Percentiles rank a stretch among this genome's conserved stretches.
phyloP scores from a whole-genome alignment of 2,329 filamentous ascomycete genomes.

The Colletotrichum incanum region DNA sequence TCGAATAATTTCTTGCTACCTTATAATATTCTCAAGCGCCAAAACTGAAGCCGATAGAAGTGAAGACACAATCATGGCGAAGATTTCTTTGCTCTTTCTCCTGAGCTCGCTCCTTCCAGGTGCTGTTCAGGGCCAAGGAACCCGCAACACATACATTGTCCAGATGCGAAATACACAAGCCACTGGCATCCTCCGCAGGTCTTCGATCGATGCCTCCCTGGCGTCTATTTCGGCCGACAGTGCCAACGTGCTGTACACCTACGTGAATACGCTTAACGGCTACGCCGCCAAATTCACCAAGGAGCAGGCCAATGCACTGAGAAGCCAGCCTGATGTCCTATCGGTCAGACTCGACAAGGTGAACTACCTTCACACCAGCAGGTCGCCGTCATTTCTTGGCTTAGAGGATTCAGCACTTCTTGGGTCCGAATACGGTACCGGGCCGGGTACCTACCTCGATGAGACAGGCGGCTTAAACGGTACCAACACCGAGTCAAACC shows the following conservation, averaged over 20 bases:
- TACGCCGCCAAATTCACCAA: slow-evolving; percentile 36
- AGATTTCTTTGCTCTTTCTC: slow-evolving; percentile 4
- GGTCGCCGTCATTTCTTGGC: slow-evolving; percentile 35
- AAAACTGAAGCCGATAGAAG: neutral
- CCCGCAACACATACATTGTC: slow-evolving; percentile 22
- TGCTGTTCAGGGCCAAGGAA: neutral
- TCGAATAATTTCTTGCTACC: too few relatives aligned
- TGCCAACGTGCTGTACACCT: slow-evolving; percentile 30
- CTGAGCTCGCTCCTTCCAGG: slow-evolving; percentile 13
- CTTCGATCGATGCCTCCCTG: slow-evolving; percentile 1
- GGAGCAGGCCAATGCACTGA: slow-evolving; percentile 20
- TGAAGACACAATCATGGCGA: slow-evolving; percentile 12
- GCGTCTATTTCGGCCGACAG: slow-evolving; percentile 15
- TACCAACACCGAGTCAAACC: slow-evolving; percentile 26
- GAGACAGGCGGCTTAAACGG: neutral
- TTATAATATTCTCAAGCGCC: neutral
- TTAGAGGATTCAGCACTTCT: slow-evolving; percentile 17
- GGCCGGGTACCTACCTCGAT: neutral
- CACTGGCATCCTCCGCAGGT: slow-evolving; percentile 3
- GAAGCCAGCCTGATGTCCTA: slow-evolving; percentile 24
- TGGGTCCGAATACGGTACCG: neutral
- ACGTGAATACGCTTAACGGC: slow-evolving; percentile 31
- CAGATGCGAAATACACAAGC: slow-evolving; percentile 2
- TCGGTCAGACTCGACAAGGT: slow-evolving; percentile 29
- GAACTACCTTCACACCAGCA: slow-evolving; percentile 34